Base-by-base conservation (phyloP, 2,329 filamentous ascomycete species). In the Alternaria ventricosa region DNA sequence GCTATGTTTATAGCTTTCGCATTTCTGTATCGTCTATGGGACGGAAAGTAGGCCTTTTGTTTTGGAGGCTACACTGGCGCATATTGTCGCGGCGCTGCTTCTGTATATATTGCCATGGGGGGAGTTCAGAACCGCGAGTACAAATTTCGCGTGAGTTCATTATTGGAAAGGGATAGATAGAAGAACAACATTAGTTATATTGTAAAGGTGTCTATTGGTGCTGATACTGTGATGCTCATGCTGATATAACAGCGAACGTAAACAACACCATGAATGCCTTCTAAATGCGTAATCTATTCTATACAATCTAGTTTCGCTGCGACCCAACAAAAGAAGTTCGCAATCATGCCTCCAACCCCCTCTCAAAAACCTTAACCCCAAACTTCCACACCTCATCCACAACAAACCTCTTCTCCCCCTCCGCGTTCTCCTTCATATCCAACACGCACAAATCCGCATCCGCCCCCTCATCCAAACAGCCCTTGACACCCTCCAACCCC, bases 361-460 rank as follows among this genome's bases (percentile, higher is more conserved):
- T 65, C 12, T 73, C 74, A 60, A 75, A 78, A 8, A 79, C 74
- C 66, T 71, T 78, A 10, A 65, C 54, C 6, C 92, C 91, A 82
- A 93, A 93, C 80, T 94, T 94, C 91, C 91, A 94, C 20, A 93
- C 91, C 79, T 92, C 87, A 63, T 92, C 89, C n/a, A 94, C 84
- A 11, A 86, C 82, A 44, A 95, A 80, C 61, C 84, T 85, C 65
- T 79, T 83, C 11, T 84, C 82, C 43, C 71, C 75, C 3, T 83
- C 85, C 45, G 80, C 80, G 50, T 75, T 80, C 22, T 81, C 77
- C 13, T 83, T 81, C 61, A 91, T 85, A 5, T 87, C 87, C 36
- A 95, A 79, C 18, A 95, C 86, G 36, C 93, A 87, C 53, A 95
- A 76, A 78, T 85, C 83, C 12, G 84, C 84, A 75, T 85, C 84